These are phyloP conservation scores for Phytophthora meadii DNA, from an alignment of 352 stramenopile species.

Conservation along the genomic window DNA sequence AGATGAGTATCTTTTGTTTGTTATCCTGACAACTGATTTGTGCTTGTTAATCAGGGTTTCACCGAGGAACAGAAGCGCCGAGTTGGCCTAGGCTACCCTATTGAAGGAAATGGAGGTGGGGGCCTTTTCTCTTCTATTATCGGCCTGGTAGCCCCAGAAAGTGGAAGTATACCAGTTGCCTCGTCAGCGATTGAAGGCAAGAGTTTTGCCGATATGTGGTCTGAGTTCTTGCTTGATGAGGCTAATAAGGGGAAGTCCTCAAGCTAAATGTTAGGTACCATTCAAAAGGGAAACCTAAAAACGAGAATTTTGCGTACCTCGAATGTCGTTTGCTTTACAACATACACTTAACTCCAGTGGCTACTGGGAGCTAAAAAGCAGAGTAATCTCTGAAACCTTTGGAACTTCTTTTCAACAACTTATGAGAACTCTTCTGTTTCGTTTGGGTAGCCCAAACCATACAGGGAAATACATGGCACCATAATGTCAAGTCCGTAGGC, in stretches of 20 bases:
- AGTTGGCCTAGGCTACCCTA: conserved; percentile 56
- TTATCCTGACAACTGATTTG: background rate
- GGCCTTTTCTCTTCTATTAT: conserved; percentile 76
- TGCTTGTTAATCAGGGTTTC: conserved; percentile 44
- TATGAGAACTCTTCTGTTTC: no score
- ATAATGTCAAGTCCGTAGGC: no score
- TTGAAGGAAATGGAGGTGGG: conserved; percentile 68
- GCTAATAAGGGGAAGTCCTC: conserved; percentile 33
- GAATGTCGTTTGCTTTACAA: no score
- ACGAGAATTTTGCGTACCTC: no score
- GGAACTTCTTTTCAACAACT: no score
- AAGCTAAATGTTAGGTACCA: background rate
- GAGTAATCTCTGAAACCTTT: no score
- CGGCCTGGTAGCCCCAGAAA: conserved; percentile 48
- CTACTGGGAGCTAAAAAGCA: no score
- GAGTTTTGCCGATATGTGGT: conserved; percentile 76
- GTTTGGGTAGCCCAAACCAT: no score
- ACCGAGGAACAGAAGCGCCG: conserved; percentile 74
- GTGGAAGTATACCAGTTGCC: conserved; percentile 15
- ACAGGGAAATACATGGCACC: no score
- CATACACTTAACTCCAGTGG: no score
- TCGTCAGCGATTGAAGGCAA: conserved; percentile 60
- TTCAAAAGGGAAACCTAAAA: background rate
- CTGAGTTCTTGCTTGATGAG: conserved; percentile 73
- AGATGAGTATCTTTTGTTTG: background rate